Conservation (phyloP, 2,329 filamentous ascomycete species). For the Scytalidium lignicola region DNA sequence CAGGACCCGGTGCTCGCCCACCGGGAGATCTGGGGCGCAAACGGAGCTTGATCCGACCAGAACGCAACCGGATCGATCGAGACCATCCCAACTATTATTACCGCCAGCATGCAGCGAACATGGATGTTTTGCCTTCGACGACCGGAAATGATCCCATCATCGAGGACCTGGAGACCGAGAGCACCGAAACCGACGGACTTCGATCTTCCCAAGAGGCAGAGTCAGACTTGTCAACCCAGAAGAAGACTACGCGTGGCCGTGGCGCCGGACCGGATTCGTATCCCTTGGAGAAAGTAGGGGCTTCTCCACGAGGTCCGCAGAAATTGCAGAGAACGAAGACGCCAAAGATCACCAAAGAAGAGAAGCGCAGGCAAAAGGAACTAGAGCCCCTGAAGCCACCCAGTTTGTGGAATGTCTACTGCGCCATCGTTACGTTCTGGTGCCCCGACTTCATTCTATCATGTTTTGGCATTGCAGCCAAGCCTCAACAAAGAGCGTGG, state of each 20-base stretch:
- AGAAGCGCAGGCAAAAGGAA: slow-evolving; percentile 53
- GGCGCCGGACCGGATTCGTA: slow-evolving; percentile 17
- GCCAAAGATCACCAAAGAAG: slow-evolving; percentile 60
- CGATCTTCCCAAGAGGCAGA: slow-evolving; percentile 25
- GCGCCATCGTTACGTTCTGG: slow-evolving; percentile 91
- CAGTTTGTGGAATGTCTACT: slow-evolving; percentile 93
- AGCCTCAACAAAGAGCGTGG: slow-evolving; percentile 88
- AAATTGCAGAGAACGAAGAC: slow-evolving; percentile 39
- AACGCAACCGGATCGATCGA: slow-evolving; percentile 77
- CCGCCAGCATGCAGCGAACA: slow-evolving; percentile 87
- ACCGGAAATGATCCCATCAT: slow-evolving; percentile 87
- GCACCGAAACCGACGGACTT: slow-evolving; percentile 24
- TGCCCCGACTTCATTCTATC: slow-evolving; percentile 77
- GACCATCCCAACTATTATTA: slow-evolving; percentile 96
- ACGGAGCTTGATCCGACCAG: slow-evolving; percentile 82
- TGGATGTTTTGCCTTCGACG: slow-evolving; percentile 83
- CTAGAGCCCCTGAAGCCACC: slow-evolving; percentile 67
- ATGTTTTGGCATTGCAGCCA: slow-evolving; percentile 80
- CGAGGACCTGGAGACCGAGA: slow-evolving; percentile 64
- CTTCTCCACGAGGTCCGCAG: slow-evolving; percentile 23
- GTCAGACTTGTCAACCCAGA: slow-evolving; percentile 22
- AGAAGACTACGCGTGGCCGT: slow-evolving; percentile 16
- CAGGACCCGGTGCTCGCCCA: slow-evolving; percentile 17
- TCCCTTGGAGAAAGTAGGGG: slow-evolving; percentile 17
- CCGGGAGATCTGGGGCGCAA: slow-evolving; percentile 50